These are phyloP conservation scores for Aspergillus japonicus DNA, from an alignment of 2,329 filamentous ascomycete genomes.

Conservation along the genomic window DNA sequence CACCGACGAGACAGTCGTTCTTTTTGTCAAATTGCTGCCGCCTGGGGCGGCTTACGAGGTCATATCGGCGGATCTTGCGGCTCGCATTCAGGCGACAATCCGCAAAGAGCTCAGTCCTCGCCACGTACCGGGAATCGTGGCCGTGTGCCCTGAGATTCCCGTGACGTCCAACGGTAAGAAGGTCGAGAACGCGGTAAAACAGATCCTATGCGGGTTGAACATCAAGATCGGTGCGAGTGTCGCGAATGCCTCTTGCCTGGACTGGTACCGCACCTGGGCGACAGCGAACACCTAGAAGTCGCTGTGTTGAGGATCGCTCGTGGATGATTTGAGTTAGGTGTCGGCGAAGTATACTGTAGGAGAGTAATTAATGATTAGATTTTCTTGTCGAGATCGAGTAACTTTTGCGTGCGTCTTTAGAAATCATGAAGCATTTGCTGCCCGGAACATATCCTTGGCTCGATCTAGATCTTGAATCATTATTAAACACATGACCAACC, in stretches of 20 bases:
- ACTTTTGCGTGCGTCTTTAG: too few species aligned
- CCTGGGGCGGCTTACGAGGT: conserved; percentile 15
- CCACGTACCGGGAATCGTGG: conserved; percentile 82
- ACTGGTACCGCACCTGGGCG: conserved; percentile 84
- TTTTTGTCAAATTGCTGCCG: conserved; percentile 76
- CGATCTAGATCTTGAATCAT: background rate
- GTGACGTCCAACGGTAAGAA: conserved; percentile 96
- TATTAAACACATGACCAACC: background rate
- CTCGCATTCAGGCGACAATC: conserved; percentile 65
- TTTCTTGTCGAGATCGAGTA: too few species aligned
- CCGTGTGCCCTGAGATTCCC: conserved; percentile 82
- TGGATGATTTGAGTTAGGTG: background rate
- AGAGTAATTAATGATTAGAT: background rate
- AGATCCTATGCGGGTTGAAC: conserved; percentile 83
- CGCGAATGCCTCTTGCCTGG: conserved; percentile 83
- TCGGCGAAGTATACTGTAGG: too few species aligned
- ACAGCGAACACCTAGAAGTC: conserved; percentile 44
- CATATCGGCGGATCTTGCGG: conserved; percentile 62
- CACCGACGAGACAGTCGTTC: conserved; percentile 77
- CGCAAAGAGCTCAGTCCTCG: conserved; percentile 78
- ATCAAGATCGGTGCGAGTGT: conserved; percentile 90
- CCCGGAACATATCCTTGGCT: background rate
- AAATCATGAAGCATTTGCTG: too few species aligned
- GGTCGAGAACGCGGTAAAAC: conserved; percentile 95
- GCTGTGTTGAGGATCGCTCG: background rate